Evolutionary conservation across 2,329 filamentous ascomycete species (phyloP).

Genomic region (Teratosphaeriaceae sp.): DNA sequence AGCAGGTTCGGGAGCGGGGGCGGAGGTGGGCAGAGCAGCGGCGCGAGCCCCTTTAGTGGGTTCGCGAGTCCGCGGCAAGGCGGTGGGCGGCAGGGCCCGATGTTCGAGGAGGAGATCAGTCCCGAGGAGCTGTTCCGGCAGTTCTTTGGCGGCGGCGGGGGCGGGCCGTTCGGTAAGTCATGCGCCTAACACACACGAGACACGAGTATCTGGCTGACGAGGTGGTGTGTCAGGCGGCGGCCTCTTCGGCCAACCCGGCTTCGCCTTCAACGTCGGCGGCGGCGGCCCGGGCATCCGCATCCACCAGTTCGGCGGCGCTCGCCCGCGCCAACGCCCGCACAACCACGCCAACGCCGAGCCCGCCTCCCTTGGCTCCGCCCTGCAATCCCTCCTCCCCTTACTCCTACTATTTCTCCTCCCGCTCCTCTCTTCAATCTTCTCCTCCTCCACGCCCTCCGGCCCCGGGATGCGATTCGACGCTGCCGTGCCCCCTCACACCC

Average conservation of each 20-base stretch:
- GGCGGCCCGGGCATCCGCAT: conserved; percentile 79
- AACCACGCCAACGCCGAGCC: conserved; percentile 48
- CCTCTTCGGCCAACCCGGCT: conserved; percentile 64
- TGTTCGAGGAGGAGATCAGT: conserved; percentile 87
- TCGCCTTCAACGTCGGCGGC: conserved; percentile 92
- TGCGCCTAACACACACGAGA: neutral
- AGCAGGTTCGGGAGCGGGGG: conserved; percentile 62
- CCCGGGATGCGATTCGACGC: conserved; percentile 73
- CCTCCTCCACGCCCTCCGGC: conserved; percentile 52
- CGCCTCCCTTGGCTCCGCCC: conserved; percentile 39
- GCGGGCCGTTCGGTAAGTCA: conserved; percentile 35
- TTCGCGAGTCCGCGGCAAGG: conserved; percentile 40
- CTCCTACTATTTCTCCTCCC: conserved; percentile 82
- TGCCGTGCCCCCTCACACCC: conserved; percentile 63
- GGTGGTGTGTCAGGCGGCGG: conserved; percentile 30
- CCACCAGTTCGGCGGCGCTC: conserved; percentile 84
- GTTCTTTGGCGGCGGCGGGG: conserved; percentile 69
- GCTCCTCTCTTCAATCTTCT: conserved; percentile 72
- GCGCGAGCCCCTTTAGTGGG: conserved; percentile 57
- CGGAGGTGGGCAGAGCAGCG: conserved; percentile 51
- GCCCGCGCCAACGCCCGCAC: conserved; percentile 69
- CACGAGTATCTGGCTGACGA: neutral
- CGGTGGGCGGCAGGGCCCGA: conserved; percentile 37
- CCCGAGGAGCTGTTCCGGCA: conserved; percentile 95
- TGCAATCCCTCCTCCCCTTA: conserved; percentile 60